Evolutionary conservation across 2,329 filamentous ascomycete genomes (phyloP).

Genomic region (Colletotrichum graminicola): DNA sequence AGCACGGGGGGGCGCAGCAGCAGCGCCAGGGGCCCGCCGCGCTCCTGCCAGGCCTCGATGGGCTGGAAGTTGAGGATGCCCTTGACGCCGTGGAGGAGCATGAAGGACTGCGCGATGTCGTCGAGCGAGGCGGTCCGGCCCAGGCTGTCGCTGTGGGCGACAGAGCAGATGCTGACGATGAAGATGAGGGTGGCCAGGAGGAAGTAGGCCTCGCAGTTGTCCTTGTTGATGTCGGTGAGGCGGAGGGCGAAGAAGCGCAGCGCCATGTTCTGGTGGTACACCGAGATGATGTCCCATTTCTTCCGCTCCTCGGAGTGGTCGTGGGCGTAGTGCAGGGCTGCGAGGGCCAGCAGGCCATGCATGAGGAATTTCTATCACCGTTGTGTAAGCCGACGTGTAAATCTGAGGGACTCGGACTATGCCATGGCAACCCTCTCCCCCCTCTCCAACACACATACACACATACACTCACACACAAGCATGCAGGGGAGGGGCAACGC

Average conservation of each 20-base stretch:
- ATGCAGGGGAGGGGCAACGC: constrained; percentile 24
- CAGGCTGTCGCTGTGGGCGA: constrained; percentile 37
- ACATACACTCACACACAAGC: constrained; percentile 42
- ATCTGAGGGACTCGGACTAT: constrained; percentile 8
- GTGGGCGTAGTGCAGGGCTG: constrained; percentile 49
- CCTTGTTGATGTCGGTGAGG: constrained; percentile 46
- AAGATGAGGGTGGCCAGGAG: constrained; percentile 52
- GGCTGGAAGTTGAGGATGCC: constrained; percentile 47
- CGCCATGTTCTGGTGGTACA: constrained; percentile 51
- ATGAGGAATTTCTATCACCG: constrained; percentile 46
- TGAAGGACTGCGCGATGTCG: constrained; percentile 50
- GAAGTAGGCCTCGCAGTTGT: constrained; percentile 50
- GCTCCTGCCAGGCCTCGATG: constrained; percentile 43
- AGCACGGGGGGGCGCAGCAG: constrained; percentile 16
- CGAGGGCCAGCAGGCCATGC: constrained; percentile 50
- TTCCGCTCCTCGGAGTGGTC: constrained; percentile 44
- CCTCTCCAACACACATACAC: constrained; percentile 41
- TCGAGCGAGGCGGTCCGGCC: constrained; percentile 44
- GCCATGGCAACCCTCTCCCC: constrained; percentile 42
- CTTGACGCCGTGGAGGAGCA: constrained; percentile 49
- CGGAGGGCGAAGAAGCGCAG: constrained; percentile 48
- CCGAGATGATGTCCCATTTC: constrained; percentile 47
- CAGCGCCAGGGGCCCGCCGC: constrained; percentile 43
- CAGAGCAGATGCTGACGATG: constrained; percentile 49
- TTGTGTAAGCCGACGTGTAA: not conserved